A percentile compares a stretch with the other conserved stretches of the same genome.
phyloP scores from a whole-genome alignment of 2,329 filamentous ascomycete species.

The Clarireedia paspali region DNA sequence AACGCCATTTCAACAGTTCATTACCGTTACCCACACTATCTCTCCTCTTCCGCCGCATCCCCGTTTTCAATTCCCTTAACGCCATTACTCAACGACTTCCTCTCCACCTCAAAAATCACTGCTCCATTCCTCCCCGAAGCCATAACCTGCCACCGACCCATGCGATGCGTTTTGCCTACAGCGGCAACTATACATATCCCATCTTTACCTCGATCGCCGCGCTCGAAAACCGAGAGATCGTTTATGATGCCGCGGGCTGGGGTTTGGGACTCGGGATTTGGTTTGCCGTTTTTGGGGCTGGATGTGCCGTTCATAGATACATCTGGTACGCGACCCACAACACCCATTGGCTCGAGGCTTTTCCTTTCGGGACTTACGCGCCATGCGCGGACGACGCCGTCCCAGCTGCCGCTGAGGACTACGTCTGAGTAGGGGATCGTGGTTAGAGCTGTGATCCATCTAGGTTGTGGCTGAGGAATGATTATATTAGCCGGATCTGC shows the following conservation, averaged over 20 bases:
- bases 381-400: conserved; percentile 82
- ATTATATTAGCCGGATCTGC: conserved; percentile 50
- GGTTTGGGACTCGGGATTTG: neutral
- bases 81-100: conserved; percentile 23
- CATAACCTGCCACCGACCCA: conserved; percentile 67
- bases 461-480: conserved; percentile 58
- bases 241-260: conserved; percentile 66
- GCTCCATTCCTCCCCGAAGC: conserved; percentile 67
- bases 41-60: conserved; percentile 1
- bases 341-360: conserved; percentile 64
- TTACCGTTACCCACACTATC: neutral
- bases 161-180: conserved; percentile 75
- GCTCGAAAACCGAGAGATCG: conserved; percentile 79
- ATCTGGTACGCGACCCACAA: conserved; percentile 38
- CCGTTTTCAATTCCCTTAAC: conserved; percentile 7
- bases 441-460: conserved; percentile 84
- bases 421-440: conserved; percentile 87
- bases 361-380: conserved; percentile 75
- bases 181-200: conserved; percentile 81
- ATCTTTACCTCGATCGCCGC: conserved; percentile 66
- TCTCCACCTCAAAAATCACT: conserved; percentile 77
- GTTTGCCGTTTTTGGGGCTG: neutral
- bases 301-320: neutral
- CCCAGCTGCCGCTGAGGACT: conserved; percentile 89
- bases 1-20: neutral